Evolutionary conservation across 768 basidiomycete genomes (phyloP).

Genomic region (Sporobolomyces pararoseus): DNA sequence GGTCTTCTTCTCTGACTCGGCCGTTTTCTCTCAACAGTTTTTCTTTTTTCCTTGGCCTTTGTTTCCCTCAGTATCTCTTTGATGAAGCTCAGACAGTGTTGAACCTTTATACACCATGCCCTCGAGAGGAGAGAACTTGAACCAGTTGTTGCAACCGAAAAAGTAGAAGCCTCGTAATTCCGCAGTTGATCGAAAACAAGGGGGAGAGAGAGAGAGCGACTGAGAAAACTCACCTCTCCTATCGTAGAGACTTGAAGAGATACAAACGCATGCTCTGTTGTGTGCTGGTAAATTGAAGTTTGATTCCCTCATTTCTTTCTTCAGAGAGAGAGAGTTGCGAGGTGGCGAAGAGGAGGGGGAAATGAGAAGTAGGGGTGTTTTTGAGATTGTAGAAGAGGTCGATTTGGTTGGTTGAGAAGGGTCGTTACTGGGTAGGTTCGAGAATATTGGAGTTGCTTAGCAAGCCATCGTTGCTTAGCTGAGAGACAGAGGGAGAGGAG

Average conservation of each 20-base stretch:
- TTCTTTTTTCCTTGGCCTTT: not conserved
- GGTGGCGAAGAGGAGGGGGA: not conserved
- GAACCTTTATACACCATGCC: no score
- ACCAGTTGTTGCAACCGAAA: no score
- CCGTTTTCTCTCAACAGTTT: not conserved
- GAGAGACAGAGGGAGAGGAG: not conserved
- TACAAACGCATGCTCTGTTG: slow-evolving; percentile 91
- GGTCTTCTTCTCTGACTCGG: not conserved
- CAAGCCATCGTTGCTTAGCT: not conserved
- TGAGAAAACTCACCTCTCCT: slow-evolving; percentile 67
- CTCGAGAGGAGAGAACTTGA: no score
- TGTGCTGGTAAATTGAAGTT: slow-evolving; percentile 92
- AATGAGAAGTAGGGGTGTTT: no score
- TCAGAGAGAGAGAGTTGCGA: not conserved
- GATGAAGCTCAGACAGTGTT: no score
- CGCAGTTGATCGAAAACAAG: no score
- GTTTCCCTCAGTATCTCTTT: no score
- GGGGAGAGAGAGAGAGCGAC: no score
- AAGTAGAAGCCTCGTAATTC: no score
- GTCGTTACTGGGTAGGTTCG: not conserved
- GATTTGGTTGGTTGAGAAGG: not conserved
- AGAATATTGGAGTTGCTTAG: not conserved
- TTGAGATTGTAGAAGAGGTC: no score
- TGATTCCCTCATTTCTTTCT: slow-evolving; percentile 74
- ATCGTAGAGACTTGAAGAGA: slow-evolving; percentile 91